Percentiles rank a stretch among this genome's conserved stretches.
These are phyloP conservation scores for Jamesozyma piceae DNA, from an alignment of 805 yeast genomes.

Conservation along the genomic window DNA sequence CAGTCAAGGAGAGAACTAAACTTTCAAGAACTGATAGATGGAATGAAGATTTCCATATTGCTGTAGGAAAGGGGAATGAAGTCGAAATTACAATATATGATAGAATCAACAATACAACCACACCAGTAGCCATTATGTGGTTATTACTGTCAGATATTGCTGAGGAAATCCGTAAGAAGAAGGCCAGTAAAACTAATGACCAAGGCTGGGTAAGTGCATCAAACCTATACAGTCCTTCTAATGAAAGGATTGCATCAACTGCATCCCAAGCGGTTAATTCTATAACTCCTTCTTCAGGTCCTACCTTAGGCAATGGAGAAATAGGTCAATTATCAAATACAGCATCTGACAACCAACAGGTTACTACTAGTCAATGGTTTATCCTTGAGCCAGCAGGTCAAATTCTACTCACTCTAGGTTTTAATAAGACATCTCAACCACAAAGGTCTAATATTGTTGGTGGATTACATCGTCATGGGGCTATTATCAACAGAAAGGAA, in stretches of 20 bases:
- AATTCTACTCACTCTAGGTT: slow-evolving; percentile 65
- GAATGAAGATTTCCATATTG: slow-evolving; percentile 71
- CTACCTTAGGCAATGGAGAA: neutral
- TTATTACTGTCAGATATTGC: slow-evolving; percentile 80
- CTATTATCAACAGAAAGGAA: slow-evolving; percentile 83
- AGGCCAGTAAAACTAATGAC: slow-evolving; percentile 63
- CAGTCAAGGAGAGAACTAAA: slow-evolving; percentile 66
- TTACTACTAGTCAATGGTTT: slow-evolving; percentile 72
- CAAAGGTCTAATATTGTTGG: slow-evolving; percentile 41
- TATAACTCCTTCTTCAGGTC: neutral
- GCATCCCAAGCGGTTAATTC: neutral
- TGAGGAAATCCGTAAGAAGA: slow-evolving; percentile 87
- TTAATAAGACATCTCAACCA: slow-evolving; percentile 55
- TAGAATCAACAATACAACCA: slow-evolving; percentile 49
- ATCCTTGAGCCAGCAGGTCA: slow-evolving; percentile 92
- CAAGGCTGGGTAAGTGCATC: slow-evolving; percentile 88
- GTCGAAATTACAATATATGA: slow-evolving; percentile 83
- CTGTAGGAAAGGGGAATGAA: slow-evolving; percentile 86
- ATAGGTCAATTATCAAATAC: neutral
- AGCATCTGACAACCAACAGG: slow-evolving; percentile 5
- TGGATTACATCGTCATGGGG: slow-evolving; percentile 91
- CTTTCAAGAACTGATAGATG: slow-evolving; percentile 69
- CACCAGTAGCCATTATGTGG: slow-evolving; percentile 93
- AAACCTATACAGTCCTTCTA: slow-evolving; percentile 16
- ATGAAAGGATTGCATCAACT: neutral